These are phyloP conservation scores for Aureobasidium namibiae DNA, from an alignment of 2,329 filamentous ascomycete species.

Conservation along the genomic window DNA sequence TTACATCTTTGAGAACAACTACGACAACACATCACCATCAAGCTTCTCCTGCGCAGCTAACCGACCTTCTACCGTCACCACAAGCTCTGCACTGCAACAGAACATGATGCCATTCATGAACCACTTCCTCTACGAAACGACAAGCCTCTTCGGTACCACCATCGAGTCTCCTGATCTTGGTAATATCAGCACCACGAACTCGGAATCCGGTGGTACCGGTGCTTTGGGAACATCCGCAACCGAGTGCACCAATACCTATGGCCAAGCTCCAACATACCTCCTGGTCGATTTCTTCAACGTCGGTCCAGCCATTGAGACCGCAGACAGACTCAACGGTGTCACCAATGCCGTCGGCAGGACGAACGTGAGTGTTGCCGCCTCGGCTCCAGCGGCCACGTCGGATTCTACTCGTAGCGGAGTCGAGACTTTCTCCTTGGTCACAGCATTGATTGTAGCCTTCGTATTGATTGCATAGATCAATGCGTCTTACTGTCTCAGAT, in stretches of 20 bases:
- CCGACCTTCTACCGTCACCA: conserved; percentile 49
- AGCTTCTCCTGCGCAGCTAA: conserved; percentile 67
- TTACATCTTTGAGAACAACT: conserved; percentile 66
- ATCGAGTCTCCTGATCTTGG: conserved; percentile 54
- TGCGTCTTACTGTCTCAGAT: neutral
- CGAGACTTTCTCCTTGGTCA: neutral
- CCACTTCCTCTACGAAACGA: conserved; percentile 62
- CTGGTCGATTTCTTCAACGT: conserved; percentile 75
- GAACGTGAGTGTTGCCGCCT: conserved; percentile 17
- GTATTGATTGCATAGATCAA: conserved; percentile 1
- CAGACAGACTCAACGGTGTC: conserved; percentile 60
- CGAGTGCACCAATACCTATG: conserved; percentile 51
- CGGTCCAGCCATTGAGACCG: conserved; percentile 59
- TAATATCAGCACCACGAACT: conserved; percentile 58
- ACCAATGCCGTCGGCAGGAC: conserved; percentile 36
- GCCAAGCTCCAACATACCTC: conserved; percentile 59
- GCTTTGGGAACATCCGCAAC: conserved; percentile 41
- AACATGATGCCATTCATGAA: conserved; percentile 66
- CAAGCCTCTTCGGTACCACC: conserved; percentile 39
- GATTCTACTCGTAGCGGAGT: neutral
- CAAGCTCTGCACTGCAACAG: conserved; percentile 43
- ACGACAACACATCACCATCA: conserved; percentile 51
- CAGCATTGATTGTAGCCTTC: neutral
- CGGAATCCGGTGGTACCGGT: conserved; percentile 48
- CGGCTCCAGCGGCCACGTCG: conserved; percentile 1